Conservation (phyloP, 768 basidiomycete species). For the Hemileccinum impolitum region DNA sequence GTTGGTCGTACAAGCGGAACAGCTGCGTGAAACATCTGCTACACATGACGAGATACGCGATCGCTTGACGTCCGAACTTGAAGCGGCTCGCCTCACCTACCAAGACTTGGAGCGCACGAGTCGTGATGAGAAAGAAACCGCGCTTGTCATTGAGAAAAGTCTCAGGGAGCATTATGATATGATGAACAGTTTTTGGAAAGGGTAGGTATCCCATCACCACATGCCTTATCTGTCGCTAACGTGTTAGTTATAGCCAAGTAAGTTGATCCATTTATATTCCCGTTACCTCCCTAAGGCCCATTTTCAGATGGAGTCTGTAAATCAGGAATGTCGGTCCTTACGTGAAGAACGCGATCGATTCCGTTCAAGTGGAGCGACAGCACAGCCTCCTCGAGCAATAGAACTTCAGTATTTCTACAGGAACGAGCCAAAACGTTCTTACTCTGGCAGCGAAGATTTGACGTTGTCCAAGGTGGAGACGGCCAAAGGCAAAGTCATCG, state of each 20-base stretch:
- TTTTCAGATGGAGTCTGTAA: slow-evolving; percentile 21
- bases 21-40: slow-evolving; percentile 28
- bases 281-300: slow-evolving; percentile 6
- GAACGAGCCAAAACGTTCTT: slow-evolving; percentile 20
- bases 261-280: slow-evolving; percentile 16
- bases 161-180: slow-evolving; percentile 51
- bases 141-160: slow-evolving; percentile 48
- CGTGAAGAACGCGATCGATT: slow-evolving; percentile 27
- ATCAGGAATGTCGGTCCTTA: slow-evolving; percentile 25
- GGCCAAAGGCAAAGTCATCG: slow-evolving; percentile 21
- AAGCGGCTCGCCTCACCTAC: slow-evolving; percentile 39
- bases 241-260: slow-evolving; percentile 32
- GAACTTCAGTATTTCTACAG: slow-evolving; percentile 24
- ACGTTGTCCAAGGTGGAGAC: slow-evolving; percentile 11
- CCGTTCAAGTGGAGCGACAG: slow-evolving; percentile 13
- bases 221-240: slow-evolving; percentile 17
- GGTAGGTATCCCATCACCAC: slow-evolving; percentile 25
- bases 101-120: slow-evolving; percentile 39
- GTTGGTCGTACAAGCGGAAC: slow-evolving; percentile 34
- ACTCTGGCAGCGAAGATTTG: slow-evolving; percentile 15
- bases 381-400: slow-evolving; percentile 13
- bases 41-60: slow-evolving; percentile 33
- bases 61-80: slow-evolving; percentile 30
- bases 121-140: slow-evolving; percentile 49
- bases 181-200: slow-evolving; percentile 41